phyloP scores from a whole-genome alignment of 108 stramenopile species.

The Pseudonitzschia delicatissima region DNA sequence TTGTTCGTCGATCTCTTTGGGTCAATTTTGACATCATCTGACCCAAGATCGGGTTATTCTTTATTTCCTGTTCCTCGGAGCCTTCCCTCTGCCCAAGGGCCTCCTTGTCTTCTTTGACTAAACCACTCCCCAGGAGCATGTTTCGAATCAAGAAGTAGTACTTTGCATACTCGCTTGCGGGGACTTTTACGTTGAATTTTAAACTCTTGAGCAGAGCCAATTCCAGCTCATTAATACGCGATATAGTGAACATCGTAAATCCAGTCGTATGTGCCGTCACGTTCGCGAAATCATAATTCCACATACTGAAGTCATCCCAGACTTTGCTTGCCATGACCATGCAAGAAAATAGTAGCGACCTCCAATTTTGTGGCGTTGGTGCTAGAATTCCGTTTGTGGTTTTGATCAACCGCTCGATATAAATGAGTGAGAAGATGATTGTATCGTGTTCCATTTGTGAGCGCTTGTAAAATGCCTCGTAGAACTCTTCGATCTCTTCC shows the following conservation, averaged over 20 bases:
- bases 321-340: conserved; percentile 95
- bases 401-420: conserved; percentile 94
- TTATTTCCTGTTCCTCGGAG: conserved; percentile 4
- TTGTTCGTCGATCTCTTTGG: conserved; percentile 16
- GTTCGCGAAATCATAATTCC: conserved; percentile 89
- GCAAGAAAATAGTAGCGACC: conserved; percentile 83
- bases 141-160: conserved; percentile 93
- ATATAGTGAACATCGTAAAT: conserved; percentile 61
- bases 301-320: conserved; percentile 98
- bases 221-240: conserved; percentile 93
- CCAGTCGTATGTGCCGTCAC: conserved; percentile 47
- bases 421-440: conserved; percentile 93
- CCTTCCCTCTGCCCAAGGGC: conserved; percentile 23
- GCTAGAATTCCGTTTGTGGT: conserved; percentile 67
- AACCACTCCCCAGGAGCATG: conserved; percentile 79
- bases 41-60: conserved; percentile 13
- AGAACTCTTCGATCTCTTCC: conserved; percentile 66
- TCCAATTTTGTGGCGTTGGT: conserved; percentile 82
- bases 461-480: conserved; percentile 73
- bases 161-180: conserved; percentile 87
- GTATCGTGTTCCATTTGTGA: conserved; percentile 93
- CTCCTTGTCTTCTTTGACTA: conserved; percentile 27
- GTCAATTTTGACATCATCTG: background rate
- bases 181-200: conserved; percentile 87
- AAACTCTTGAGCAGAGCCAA: conserved; percentile 62